A percentile compares a stretch with the other conserved stretches of the same genome.
Conservation (phyloP, 1,139 yeast genomes). For the Geotrichum siamense region DNA sequence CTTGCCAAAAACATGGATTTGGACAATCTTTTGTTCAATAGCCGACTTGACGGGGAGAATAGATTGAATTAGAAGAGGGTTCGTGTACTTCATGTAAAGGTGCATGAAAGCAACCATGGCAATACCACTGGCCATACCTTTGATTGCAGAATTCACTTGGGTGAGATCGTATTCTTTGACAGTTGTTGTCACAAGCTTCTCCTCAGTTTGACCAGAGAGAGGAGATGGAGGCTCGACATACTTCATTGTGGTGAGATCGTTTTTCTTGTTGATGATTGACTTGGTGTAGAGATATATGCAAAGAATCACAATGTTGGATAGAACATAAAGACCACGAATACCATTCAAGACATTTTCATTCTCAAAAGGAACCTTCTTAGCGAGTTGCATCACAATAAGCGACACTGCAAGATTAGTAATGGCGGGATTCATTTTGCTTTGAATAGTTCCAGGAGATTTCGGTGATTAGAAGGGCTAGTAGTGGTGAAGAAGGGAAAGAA, state of each 20-base stretch:
- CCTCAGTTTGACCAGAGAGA: conserved; percentile 66
- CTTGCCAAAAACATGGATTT: conserved; percentile 79
- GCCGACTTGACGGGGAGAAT: conserved; percentile 86
- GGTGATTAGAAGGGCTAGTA: background rate
- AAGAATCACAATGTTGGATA: conserved; percentile 61
- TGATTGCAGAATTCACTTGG: conserved; percentile 73
- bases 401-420: conserved; percentile 78
- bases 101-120: conserved; percentile 99
- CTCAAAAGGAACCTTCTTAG: conserved; percentile 85
- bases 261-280: conserved; percentile 57
- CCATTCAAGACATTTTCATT: conserved; percentile 68
- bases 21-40: conserved; percentile 82
- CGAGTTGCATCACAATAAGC: conserved; percentile 96
- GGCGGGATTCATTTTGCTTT: conserved; percentile 65
- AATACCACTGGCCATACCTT: conserved; percentile 75
- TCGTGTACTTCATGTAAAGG: conserved; percentile 93
- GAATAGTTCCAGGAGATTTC: background rate
- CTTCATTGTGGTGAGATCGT: conserved; percentile 87
- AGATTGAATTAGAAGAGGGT: conserved; percentile 93
- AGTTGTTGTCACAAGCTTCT: conserved; percentile 75
- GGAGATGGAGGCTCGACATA: conserved; percentile 84
- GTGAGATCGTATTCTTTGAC: conserved; percentile 89
- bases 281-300: conserved; percentile 61
- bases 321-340: conserved; percentile 65
- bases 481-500: background rate